Base-by-base conservation (phyloP, 1,284 basidiomycete genomes). In the Austroboletus novae-zelandiae region DNA sequence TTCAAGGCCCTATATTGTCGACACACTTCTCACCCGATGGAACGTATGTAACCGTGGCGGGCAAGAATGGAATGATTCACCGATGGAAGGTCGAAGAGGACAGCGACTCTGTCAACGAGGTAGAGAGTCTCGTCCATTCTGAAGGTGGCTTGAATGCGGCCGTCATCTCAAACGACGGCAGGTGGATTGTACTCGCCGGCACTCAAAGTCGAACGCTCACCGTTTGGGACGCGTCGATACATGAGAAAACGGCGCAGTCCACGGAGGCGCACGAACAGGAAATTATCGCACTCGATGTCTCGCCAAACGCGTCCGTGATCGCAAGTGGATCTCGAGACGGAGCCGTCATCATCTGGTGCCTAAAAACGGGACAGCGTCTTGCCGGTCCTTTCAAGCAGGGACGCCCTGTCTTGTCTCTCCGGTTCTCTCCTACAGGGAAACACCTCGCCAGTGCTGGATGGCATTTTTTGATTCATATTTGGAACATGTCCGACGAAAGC, bases 321-420 rank as follows among this genome's bases (percentile, higher is more conserved):
- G 59, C 59, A 34, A 62, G 54, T 45, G 59, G 61, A 18, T 57
- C 59, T 7, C 48, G 9, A 7, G 59, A 61, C 13, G 61, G 61
- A 48, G 31, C 32, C 7, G 57, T 64, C 14, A 35, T 62, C 17
- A n/a, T 61, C 20, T 61, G 59, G 59, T 57, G 32, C 43, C 42
- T 61, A 50, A 43, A 52, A 50, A 55, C 61, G 0, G 54, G 51
- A 0, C 20, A 40, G 14, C 51, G 35, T 20, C 37, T 64, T 1
- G 51, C 46, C 0, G 57, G 50, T 32, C 59, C 61, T 6, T 50
- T 64, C 17, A 49, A 51, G 15, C 60, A 48, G 9, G 42, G 36
- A 29, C 35, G 30, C 5, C 43, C 46, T 0, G 27, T 61, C 20
- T 44, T 23, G 32, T 54, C 57, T 11, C 27, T 64, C 34, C 48